These are phyloP conservation scores for Sutorius eximius DNA, from an alignment of 1,284 basidiomycete species.

Conservation along the genomic window DNA sequence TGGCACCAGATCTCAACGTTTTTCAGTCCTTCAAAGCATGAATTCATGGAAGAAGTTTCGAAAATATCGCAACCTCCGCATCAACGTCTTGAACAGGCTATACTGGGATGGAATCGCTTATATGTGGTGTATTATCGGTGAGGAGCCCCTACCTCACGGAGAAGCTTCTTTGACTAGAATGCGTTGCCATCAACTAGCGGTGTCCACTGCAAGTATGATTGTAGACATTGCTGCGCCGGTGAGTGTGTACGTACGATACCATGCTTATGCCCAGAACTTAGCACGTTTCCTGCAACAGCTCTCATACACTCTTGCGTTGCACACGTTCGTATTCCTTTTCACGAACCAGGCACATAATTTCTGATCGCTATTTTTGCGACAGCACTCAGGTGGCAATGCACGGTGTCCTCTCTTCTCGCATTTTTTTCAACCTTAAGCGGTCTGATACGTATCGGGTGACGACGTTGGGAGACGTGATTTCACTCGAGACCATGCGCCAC, in stretches of 20 bases:
- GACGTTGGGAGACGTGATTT: too few relatives aligned
- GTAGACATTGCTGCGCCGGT: conserved; percentile 23
- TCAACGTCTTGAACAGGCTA: conserved; percentile 20
- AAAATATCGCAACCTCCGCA: conserved; percentile 19
- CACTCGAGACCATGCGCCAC: too few relatives aligned
- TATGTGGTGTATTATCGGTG: conserved; percentile 29
- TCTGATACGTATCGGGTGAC: too few relatives aligned
- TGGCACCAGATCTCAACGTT: not conserved
- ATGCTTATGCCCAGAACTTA: too few relatives aligned
- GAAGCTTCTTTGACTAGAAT: not conserved
- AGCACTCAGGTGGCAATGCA: too few relatives aligned
- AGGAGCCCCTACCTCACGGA: not conserved
- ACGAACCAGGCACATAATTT: too few relatives aligned
- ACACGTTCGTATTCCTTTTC: too few relatives aligned
- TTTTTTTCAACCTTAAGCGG: too few relatives aligned
- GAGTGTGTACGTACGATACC: conserved; percentile 1
- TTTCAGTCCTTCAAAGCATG: conserved; percentile 28
- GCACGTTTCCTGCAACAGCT: too few relatives aligned
- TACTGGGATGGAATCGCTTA: conserved; percentile 32
- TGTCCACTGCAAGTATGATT: conserved; percentile 18
- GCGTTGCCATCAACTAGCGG: conserved; percentile 5
- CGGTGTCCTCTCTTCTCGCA: too few relatives aligned
- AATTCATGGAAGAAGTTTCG: conserved; percentile 28
- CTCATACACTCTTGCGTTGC: too few relatives aligned
- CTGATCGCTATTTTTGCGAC: too few relatives aligned